Percentiles rank a stretch among this genome's conserved stretches.
phyloP scores from a whole-genome alignment of 345 rosid species.

The Salix suchowensis region DNA sequence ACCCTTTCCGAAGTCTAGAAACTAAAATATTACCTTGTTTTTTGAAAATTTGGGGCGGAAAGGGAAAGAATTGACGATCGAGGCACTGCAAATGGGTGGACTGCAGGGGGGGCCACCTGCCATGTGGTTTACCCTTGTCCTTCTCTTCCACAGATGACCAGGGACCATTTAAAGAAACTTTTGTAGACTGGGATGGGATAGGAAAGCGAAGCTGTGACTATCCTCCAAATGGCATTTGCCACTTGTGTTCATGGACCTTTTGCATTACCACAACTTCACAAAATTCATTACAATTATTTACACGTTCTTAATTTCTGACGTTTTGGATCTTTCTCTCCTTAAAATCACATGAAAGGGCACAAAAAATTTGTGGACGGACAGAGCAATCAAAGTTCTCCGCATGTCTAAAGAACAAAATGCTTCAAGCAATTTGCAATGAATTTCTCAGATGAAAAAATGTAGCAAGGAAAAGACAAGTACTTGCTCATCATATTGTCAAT shows the following conservation, averaged over 20 bases:
- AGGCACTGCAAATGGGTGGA: too few relatives aligned
- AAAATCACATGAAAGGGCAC: neutral
- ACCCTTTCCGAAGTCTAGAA: too few relatives aligned
- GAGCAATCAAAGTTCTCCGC: neutral
- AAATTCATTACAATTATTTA: neutral
- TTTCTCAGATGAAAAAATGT: too few relatives aligned
- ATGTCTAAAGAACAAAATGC: neutral
- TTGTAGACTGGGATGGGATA: too few relatives aligned
- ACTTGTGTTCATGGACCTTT: neutral
- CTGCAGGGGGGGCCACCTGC: too few relatives aligned
- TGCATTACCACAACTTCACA: neutral
- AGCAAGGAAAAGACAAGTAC: too few relatives aligned
- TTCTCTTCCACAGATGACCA: too few relatives aligned
- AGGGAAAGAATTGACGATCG: neutral
- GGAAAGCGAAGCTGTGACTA: neutral
- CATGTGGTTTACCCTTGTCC: too few relatives aligned
- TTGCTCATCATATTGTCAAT: too few relatives aligned
- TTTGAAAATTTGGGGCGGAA: neutral
- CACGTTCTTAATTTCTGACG: neutral
- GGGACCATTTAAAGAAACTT: too few relatives aligned
- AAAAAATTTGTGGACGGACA: neutral
- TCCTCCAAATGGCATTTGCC: neutral
- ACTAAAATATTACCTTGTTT: too few relatives aligned
- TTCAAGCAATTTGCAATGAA: neutral
- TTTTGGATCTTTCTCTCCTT: neutral